phyloP scores from a whole-genome alignment of 2,329 filamentous ascomycete genomes.

The Stachybotrys chlorohalonatus region DNA sequence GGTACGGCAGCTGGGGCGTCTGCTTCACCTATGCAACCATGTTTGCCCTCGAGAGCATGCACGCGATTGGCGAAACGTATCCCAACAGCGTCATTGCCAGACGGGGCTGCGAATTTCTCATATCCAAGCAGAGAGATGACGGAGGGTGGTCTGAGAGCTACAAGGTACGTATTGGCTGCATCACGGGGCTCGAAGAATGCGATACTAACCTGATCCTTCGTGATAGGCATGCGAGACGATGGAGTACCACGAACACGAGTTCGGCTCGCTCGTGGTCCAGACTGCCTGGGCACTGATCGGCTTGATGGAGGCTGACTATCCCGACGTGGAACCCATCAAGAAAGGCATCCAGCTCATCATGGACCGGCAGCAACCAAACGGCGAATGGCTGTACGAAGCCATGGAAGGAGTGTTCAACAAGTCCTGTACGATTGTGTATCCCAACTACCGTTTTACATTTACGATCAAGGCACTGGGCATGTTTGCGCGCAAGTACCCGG shows the following conservation, averaged over 20 bases:
- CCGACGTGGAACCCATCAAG: slow-evolving; percentile 61
- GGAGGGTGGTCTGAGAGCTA: slow-evolving; percentile 98
- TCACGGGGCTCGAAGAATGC: background rate
- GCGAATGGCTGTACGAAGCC: slow-evolving; percentile 85
- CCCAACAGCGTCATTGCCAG: slow-evolving; percentile 60
- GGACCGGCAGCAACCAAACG: slow-evolving; percentile 74
- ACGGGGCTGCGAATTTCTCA: slow-evolving; percentile 75
- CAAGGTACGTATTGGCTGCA: slow-evolving; percentile 35
- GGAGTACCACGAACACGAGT: slow-evolving; percentile 63
- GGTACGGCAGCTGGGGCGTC: slow-evolving; percentile 97
- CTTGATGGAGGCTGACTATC: slow-evolving; percentile 74
- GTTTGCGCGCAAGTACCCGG: slow-evolving; percentile 66
- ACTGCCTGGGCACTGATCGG: slow-evolving; percentile 85
- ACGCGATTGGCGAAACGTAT: slow-evolving; percentile 74
- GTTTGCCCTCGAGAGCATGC: slow-evolving; percentile 87
- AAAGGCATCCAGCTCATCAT: slow-evolving; percentile 75
- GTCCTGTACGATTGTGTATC: slow-evolving; percentile 98
- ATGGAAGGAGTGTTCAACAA: slow-evolving; percentile 99
- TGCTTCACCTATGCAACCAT: slow-evolving; percentile 96
- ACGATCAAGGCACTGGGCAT: slow-evolving; percentile 89
- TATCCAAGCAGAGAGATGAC: slow-evolving; percentile 76
- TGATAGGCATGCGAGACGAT: slow-evolving; percentile 64
- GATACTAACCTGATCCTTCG: background rate
- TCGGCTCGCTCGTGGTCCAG: slow-evolving; percentile 81
- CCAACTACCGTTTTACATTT: slow-evolving; percentile 98